A percentile compares a stretch with the other conserved stretches of the same genome.
Evolutionary conservation across 768 basidiomycete genomes (phyloP).

Genomic region (Hebeloma cylindrosporum): DNA sequence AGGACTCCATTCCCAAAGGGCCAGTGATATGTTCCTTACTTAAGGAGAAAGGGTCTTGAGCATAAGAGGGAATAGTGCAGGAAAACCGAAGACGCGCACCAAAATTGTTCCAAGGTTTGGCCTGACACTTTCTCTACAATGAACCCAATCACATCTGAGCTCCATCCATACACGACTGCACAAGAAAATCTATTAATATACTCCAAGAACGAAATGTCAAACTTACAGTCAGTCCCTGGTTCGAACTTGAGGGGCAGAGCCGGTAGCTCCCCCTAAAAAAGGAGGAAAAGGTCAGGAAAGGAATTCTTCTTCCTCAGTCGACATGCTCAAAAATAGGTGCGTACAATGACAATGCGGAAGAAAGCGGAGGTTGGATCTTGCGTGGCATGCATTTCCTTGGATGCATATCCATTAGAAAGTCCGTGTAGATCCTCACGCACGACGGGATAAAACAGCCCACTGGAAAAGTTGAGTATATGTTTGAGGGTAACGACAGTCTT

Average conservation of each 20-base stretch:
- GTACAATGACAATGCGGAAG: conserved; percentile 25
- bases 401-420: conserved; percentile 21
- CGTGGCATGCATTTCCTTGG: conserved; percentile 25
- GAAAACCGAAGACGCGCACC: conserved; percentile 20
- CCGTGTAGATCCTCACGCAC: conserved; percentile 8
- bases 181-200: not conserved
- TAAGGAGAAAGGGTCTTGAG: not conserved
- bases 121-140: conserved; percentile 30
- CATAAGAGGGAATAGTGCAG: not conserved
- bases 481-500: conserved; percentile 25
- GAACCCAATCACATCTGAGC: conserved; percentile 31
- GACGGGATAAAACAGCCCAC: conserved; percentile 32
- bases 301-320: too few relatives aligned
- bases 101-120: conserved; percentile 30
- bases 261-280: conserved; percentile 25
- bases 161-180: conserved; percentile 33
- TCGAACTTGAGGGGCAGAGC: conserved; percentile 31
- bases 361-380: conserved; percentile 21
- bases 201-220: not conserved
- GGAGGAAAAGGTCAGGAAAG: not conserved
- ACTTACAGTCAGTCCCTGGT: conserved; percentile 32
- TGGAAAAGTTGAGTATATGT: conserved; percentile 34
- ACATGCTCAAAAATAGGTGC: not conserved
- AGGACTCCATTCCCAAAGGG: conserved; percentile 31
- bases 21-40: conserved; percentile 33